Base-by-base conservation (phyloP, 2,329 filamentous ascomycete genomes). In the Leptographium wingfieldii region DNA sequence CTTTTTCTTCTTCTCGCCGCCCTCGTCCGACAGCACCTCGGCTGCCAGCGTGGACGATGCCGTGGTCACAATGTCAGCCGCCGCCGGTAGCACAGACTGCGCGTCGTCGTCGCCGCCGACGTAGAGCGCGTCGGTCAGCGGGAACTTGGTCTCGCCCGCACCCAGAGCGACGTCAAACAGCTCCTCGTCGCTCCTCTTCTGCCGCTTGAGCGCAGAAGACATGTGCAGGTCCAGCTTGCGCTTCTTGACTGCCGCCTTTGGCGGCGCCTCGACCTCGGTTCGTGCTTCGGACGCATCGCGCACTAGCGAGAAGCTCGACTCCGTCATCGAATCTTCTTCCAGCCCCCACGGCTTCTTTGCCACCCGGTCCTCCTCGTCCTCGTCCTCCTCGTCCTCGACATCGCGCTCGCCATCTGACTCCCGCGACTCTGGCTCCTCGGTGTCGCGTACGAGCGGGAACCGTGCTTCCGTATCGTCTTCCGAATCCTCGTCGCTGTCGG, bases 401-500 rank as follows among this genome's bases (percentile, higher is more conserved):
- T 63, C 59, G 5, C 56, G 51, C 38, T 60, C 62, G 10, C 25
- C 53, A 1, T 60, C 60, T 0, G 54, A 60, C 4, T 56, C 43
- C 3, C 60, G 59, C 46, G 89, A 95, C 62, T 94, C 92, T 40
- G 85, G 84, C 65, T 94, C 92, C 69, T 95, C 92, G 0, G 89
- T 95, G 69, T 92, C 90, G 54, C 86, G 80, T 14, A 81, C 83
- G 56, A 85, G 73, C 14, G 87, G 83, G 40, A 74, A 74, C 48
- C 75, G 73, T 55, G 81, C 81, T 64, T 83, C 81, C 1, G 72
- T 76, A 60, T 96, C 91, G 65, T 95, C 92, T 64, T 96, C 92
- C 0, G 90, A 95, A 70, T 96, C 90, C n/a, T 87, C 88, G 51
- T 90, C 86, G 63, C 87, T 88, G 63, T 87, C 83, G 68, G 87